These are phyloP conservation scores for Globisporangium middletonii DNA, from an alignment of 352 stramenopile genomes.

Conservation along the genomic window DNA sequence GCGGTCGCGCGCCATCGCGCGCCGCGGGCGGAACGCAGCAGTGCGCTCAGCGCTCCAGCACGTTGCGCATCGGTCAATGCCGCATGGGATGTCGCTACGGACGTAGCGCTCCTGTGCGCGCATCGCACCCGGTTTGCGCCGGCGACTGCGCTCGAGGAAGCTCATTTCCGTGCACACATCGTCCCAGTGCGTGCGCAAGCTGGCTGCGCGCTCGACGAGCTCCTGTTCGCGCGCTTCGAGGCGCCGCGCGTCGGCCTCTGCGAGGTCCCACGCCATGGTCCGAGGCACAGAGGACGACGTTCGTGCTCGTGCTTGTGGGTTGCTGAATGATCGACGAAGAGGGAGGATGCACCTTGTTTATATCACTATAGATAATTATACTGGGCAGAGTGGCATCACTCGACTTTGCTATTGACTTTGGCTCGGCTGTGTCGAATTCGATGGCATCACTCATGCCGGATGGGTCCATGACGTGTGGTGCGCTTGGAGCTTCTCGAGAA, in stretches of 20 bases:
- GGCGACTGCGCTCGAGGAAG: slow-evolving; percentile 74
- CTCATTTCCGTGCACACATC: slow-evolving; percentile 47
- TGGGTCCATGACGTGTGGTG: slow-evolving; percentile 27
- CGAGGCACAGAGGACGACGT: not conserved
- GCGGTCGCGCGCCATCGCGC: slow-evolving; percentile 27
- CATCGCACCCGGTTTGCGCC: slow-evolving; percentile 65
- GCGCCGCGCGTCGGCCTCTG: slow-evolving; percentile 19
- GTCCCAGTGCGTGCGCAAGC: slow-evolving; percentile 28
- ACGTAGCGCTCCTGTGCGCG: slow-evolving; percentile 69
- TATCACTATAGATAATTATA: too few species aligned
- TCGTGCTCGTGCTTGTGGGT: not conserved
- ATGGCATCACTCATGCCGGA: slow-evolving; percentile 1
- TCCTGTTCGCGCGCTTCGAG: slow-evolving; percentile 16
- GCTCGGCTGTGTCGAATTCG: not conserved
- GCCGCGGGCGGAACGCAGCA: slow-evolving; percentile 16
- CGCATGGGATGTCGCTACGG: slow-evolving; percentile 65
- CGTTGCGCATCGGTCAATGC: slow-evolving; percentile 34
- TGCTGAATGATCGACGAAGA: not conserved
- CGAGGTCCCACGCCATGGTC: slow-evolving; percentile 24
- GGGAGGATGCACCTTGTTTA: not conserved
- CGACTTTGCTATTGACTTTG: not conserved
- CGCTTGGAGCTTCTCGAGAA: slow-evolving; percentile 30
- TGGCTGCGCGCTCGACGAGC: slow-evolving; percentile 2
- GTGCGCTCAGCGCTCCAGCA: slow-evolving; percentile 24
- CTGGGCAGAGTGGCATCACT: too few species aligned